Evolutionary conservation across 441 rosid species (phyloP).

Genomic region (Eruca vesicaria): DNA sequence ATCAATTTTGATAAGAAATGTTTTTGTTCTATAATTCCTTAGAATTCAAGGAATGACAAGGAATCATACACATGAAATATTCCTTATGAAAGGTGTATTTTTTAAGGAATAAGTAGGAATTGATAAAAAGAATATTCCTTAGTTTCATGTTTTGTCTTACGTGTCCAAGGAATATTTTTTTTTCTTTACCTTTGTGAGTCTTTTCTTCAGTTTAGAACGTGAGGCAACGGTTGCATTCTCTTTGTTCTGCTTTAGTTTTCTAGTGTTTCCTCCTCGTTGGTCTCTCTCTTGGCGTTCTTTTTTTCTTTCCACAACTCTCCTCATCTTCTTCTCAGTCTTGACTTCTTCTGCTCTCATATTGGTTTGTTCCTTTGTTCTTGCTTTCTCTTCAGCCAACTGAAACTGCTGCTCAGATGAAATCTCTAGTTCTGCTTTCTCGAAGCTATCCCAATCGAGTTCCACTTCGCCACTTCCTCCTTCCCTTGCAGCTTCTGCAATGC

Average conservation of each 20-base stretch:
- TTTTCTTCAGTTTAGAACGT: conserved; percentile 48
- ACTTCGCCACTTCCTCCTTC: conserved; percentile 55
- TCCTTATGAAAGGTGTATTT: no score
- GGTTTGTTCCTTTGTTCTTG: conserved; percentile 47
- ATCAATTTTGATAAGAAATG: no score
- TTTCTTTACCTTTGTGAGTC: conserved; percentile 59
- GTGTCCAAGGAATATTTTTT: background rate
- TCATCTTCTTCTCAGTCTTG: conserved; percentile 51
- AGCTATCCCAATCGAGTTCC: conserved; percentile 80
- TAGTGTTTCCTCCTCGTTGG: conserved; percentile 36
- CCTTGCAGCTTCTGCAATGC: conserved; percentile 72
- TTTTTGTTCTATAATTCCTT: no score
- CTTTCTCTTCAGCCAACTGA: conserved; percentile 47
- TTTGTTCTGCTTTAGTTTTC: conserved; percentile 36
- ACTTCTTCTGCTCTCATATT: conserved; percentile 39
- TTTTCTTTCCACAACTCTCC: conserved; percentile 46
- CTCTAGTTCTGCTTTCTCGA: conserved; percentile 50
- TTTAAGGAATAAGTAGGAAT: no score
- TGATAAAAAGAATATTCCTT: no score
- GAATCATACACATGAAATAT: no score
- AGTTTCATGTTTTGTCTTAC: conserved; percentile 5
- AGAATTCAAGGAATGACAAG: no score
- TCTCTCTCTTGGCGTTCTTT: conserved; percentile 52
- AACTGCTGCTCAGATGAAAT: conserved; percentile 41
- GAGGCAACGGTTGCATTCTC: conserved; percentile 30